Percentiles rank a stretch among this genome's conserved stretches.
Evolutionary conservation across 2,329 filamentous ascomycete genomes (phyloP).

Genomic region (Sporothrix protearum): DNA sequence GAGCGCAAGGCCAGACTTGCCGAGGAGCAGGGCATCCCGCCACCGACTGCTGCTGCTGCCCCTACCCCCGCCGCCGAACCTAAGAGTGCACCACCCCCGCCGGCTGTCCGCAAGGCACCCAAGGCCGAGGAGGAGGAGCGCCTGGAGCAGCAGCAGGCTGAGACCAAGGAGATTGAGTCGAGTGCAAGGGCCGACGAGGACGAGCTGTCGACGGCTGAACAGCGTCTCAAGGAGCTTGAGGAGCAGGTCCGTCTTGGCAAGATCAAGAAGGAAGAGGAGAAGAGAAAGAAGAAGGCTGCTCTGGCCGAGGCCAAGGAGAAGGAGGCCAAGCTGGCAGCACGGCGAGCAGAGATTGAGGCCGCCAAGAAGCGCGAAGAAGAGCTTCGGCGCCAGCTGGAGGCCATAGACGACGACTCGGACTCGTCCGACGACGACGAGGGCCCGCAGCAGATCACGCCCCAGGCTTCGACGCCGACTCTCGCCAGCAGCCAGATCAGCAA

Average conservation of each 20-base stretch:
- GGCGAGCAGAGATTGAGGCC: constrained; percentile 87
- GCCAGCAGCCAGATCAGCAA: constrained; percentile 50
- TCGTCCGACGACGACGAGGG: constrained; percentile 72
- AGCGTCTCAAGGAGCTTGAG: constrained; percentile 82
- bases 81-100: constrained; percentile 70
- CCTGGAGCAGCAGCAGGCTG: constrained; percentile 67
- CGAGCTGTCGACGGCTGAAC: constrained; percentile 74
- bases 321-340: constrained; percentile 76
- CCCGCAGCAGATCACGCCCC: constrained; percentile 63
- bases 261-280: constrained; percentile 94
- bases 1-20: constrained; percentile 80
- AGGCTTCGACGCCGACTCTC: constrained; percentile 57
- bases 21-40: constrained; percentile 66
- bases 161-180: constrained; percentile 77
- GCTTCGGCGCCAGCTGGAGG: constrained; percentile 79
- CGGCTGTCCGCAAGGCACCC: constrained; percentile 31
- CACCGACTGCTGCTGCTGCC: constrained; percentile 49
- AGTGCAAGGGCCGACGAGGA: constrained; percentile 72
- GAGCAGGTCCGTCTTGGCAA: constrained; percentile 93
- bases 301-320: constrained; percentile 83
- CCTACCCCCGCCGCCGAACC: constrained; percentile 39
- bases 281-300: constrained; percentile 84
- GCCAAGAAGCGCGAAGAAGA: constrained; percentile 87
- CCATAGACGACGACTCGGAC: constrained; percentile 62
- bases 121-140: constrained; percentile 65